phyloP scores from a whole-genome alignment of 441 rosid species.

The Arabidopsis lyrata region DNA sequence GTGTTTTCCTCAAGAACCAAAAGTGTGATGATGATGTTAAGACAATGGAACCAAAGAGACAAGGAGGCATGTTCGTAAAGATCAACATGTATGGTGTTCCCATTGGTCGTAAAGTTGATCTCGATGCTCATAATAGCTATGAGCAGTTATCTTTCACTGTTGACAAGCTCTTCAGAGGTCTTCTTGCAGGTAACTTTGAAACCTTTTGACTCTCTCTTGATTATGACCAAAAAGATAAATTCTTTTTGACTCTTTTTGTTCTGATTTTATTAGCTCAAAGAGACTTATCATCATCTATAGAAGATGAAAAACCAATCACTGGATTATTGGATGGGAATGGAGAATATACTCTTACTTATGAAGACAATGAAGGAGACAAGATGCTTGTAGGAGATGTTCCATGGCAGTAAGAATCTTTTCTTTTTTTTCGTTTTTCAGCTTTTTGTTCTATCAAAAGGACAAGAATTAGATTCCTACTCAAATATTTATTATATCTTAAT shows the following conservation, averaged over 20 bases:
- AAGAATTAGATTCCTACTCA: conserved; percentile 37
- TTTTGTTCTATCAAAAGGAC: conserved; percentile 2
- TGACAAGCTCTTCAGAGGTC: conserved; percentile 88
- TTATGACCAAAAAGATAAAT: neutral
- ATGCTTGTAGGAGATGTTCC: conserved; percentile 85
- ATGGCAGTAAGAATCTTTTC: conserved; percentile 66
- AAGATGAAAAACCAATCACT: conserved; percentile 46
- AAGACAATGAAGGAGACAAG: conserved; percentile 82
- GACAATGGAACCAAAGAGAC: conserved; percentile 48
- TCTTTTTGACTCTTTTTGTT: neutral
- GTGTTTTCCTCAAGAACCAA: conserved; percentile 31
- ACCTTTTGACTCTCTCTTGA: neutral
- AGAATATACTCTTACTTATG: conserved; percentile 72
- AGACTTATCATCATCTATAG: conserved; percentile 46
- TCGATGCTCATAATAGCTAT: conserved; percentile 75
- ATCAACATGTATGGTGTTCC: conserved; percentile 98
- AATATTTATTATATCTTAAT: neutral
- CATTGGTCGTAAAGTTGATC: conserved; percentile 96
- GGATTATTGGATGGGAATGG: conserved; percentile 53
- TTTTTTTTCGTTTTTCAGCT: conserved; percentile 7
- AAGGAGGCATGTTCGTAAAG: conserved; percentile 72
- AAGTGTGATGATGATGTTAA: conserved; percentile 41
- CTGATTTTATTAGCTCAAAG: conserved; percentile 51
- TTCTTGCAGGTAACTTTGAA: conserved; percentile 73
- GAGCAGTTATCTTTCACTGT: conserved; percentile 77